Evolutionary conservation across 2,329 filamentous ascomycete species (phyloP).

Genomic region (Alternaria postmessia): DNA sequence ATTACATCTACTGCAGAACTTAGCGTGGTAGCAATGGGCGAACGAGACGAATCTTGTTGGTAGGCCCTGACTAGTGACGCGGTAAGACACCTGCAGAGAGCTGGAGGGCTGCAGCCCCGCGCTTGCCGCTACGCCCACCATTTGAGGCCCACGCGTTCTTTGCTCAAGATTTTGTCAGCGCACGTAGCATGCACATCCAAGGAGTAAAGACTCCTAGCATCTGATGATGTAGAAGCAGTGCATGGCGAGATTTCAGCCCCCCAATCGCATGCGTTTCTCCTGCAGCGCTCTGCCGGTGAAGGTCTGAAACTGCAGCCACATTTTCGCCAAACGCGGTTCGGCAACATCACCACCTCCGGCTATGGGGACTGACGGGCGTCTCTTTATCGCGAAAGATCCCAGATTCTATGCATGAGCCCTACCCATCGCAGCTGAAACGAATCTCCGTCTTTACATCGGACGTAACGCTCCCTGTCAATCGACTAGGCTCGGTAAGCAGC

Average conservation of each 20-base stretch:
- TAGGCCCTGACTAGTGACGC: not conserved
- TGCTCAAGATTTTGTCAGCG: not conserved
- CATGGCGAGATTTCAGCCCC: not conserved
- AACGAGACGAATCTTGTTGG: not conserved
- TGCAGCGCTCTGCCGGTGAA: not conserved
- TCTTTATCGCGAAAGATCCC: not conserved
- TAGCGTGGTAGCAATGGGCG: not conserved
- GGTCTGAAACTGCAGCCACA: not conserved
- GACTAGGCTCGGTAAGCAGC: not conserved
- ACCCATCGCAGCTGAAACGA: not conserved
- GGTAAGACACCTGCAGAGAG: not conserved
- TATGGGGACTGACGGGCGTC: not conserved
- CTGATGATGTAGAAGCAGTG: not conserved
- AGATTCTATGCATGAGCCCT: not conserved
- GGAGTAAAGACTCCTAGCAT: not conserved
- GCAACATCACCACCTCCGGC: not conserved
- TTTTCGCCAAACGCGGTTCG: not conserved
- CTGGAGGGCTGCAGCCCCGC: not conserved
- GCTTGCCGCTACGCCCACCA: not conserved
- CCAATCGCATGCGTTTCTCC: not conserved
- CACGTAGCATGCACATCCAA: not conserved
- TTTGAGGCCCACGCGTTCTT: conserved; percentile 8
- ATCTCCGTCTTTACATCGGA: not conserved
- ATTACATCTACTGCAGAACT: not conserved
- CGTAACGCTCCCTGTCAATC: not conserved